Percentiles rank a stretch among this genome's conserved stretches.
Conservation (phyloP, 257 asterid species). For the Osmanthus fragrans region DNA sequence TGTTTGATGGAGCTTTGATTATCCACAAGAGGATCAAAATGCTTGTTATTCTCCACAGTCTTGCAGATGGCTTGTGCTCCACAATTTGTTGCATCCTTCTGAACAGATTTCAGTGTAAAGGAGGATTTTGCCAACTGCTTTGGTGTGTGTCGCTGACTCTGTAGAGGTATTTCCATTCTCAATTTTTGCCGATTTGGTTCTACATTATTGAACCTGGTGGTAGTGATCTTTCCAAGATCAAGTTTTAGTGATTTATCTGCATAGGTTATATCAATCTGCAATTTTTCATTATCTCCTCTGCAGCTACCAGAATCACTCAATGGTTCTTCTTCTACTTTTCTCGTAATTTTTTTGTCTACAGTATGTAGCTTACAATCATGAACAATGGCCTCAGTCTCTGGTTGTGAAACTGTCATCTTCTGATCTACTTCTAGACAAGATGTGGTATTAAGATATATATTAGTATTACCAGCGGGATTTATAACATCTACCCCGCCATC, state of each 20-base stretch:
- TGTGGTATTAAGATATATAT: conserved; percentile 22
- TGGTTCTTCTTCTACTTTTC: conserved; percentile 24
- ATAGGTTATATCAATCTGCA: conserved; percentile 21
- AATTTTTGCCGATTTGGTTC: conserved; percentile 20
- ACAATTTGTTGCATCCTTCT: conserved; percentile 25
- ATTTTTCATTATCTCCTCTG: conserved; percentile 30
- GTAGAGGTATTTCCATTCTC: conserved; percentile 30
- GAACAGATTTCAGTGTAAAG: conserved; percentile 28
- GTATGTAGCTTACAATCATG: conserved; percentile 28
- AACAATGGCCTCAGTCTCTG: conserved; percentile 29
- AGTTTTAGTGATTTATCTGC: conserved; percentile 23
- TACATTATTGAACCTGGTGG: conserved; percentile 11
- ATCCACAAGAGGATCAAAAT: conserved; percentile 25
- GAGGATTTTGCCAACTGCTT: conserved; percentile 31
- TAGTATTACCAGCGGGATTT: conserved; percentile 21
- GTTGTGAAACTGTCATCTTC: conserved; percentile 27
- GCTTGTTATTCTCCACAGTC: conserved; percentile 30
- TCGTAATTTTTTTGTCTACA: conserved; percentile 25
- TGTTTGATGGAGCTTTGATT: conserved; percentile 35
- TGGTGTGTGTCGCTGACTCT: conserved; percentile 21
- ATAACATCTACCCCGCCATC: conserved; percentile 27
- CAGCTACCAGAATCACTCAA: conserved; percentile 29
- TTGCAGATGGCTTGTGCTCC: conserved; percentile 15
- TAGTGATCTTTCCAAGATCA: conserved; percentile 22
- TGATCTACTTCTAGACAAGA: conserved; percentile 37